A percentile compares a stretch with the other conserved stretches of the same genome.
Evolutionary conservation across 441 rosid genomes (phyloP).

Genomic region (Populus hybrid): DNA sequence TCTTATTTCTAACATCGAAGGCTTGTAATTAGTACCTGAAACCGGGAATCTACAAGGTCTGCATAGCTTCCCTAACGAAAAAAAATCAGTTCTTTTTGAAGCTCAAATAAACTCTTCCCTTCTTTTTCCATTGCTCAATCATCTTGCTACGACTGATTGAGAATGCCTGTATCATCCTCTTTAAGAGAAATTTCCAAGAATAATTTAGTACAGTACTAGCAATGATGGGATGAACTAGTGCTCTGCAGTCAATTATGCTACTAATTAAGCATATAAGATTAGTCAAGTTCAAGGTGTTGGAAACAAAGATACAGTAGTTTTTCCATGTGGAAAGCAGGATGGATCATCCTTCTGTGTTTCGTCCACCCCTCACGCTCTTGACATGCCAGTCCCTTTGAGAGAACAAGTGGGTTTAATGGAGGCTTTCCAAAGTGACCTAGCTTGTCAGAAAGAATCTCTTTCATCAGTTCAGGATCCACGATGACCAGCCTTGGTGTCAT

Average conservation of each 20-base stretch:
- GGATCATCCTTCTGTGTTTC: constrained; percentile 35
- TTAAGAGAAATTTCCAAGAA: not conserved
- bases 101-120: constrained; percentile 45
- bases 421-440: constrained; percentile 47
- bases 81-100: constrained; percentile 33
- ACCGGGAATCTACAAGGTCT: constrained; percentile 42
- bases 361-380: constrained; percentile 51
- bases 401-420: constrained; percentile 28
- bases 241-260: not conserved
- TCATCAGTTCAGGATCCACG: constrained; percentile 36
- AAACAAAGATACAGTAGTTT: not conserved
- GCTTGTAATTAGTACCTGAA: constrained; percentile 31
- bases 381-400: constrained; percentile 36
- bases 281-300: not conserved
- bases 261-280: not conserved
- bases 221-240: not conserved
- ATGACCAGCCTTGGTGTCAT: constrained; percentile 41
- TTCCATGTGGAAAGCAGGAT: constrained; percentile 47
- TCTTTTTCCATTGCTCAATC: constrained; percentile 48
- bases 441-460: constrained; percentile 41
- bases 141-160: constrained; percentile 29
- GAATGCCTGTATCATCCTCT: constrained; percentile 40
- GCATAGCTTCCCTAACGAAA: constrained; percentile 35
- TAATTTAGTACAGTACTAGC: not conserved
- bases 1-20: not conserved